phyloP scores from a whole-genome alignment of 176 grass and related monocot genomes.

The Oryza officinalis region DNA sequence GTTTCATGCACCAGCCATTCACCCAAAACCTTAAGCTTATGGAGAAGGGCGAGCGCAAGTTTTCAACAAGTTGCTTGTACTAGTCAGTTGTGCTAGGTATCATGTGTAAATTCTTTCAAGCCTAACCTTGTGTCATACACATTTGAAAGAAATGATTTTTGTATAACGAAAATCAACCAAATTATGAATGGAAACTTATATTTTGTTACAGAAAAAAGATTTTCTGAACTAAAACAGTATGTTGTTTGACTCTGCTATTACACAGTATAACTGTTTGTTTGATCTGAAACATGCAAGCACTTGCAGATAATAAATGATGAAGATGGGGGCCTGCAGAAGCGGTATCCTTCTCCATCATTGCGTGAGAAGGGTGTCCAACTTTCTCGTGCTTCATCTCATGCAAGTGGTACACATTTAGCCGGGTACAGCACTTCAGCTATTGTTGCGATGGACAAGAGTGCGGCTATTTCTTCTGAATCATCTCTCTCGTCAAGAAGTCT shows the following conservation, averaged over 20 bases:
- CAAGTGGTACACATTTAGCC: constrained; percentile 48
- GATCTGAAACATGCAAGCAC: constrained; percentile 21
- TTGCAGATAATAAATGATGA: constrained; percentile 90
- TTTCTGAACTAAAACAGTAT: background rate
- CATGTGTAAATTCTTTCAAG: constrained; percentile 6
- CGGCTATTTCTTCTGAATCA: constrained; percentile 53
- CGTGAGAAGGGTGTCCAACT: constrained; percentile 63
- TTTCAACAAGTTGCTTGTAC: background rate
- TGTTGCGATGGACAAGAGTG: constrained; percentile 86
- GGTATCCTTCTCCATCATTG: constrained; percentile 70
- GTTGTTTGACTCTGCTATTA: constrained; percentile 17
- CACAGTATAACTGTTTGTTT: constrained; percentile 27
- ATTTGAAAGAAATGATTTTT: background rate
- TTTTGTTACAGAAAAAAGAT: background rate
- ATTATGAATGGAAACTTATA: background rate
- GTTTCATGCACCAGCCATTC: no score
- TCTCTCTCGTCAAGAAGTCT: constrained; percentile 60
- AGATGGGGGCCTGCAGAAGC: constrained; percentile 79
- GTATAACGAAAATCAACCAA: background rate
- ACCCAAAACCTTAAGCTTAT: no score
- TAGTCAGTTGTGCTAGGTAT: background rate
- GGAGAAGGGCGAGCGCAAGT: no score
- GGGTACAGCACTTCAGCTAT: constrained; percentile 78
- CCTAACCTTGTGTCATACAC: background rate
- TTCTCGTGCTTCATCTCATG: constrained; percentile 59